Base-by-base conservation (phyloP, 2,329 filamentous ascomycete genomes). In the Arthrobotrys musiformis region DNA sequence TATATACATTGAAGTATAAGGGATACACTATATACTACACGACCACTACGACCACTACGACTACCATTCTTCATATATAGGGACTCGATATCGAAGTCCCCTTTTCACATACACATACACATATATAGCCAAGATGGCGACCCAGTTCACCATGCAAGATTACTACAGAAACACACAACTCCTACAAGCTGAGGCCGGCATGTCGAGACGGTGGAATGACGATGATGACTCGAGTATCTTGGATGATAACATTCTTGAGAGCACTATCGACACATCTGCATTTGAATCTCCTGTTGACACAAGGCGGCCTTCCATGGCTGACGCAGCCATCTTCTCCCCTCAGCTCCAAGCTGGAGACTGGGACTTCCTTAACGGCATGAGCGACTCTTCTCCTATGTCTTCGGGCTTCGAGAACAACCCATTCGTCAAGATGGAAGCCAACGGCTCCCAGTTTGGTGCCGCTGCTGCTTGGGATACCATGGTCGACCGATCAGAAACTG, bases 301-400 rank as follows among this genome's bases (percentile, higher is more conserved):
- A 67, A 70, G 76, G 70, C 74, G 74, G 62, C 67, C 67, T 13
- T 78, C 74, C 17, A 72, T 78, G 67, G 74, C 68, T 58, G 74
- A 78, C 28, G 61, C 74, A 26, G 74, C 67, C 48, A 78, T 78
- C 54, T 78, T 72, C 54, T 78, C 74, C 50, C 89, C 48, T 88
- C 89, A 44, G 88, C 89, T 82, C 88, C 86, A 70, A 89, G 88
- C 82, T 86, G 89, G 76, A 88, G 89, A 50, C 80, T 68, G 86
- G 85, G 13, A 84, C 84, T 74, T 81, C 80, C 35, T 84, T 85
- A 42, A 85, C 85, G 44, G 85, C 86, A 74, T 81, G 84, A 64
- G 81, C 83, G 81, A 89, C 87, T 83, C 85, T 83, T 84, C 86
- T 82, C 81, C 84, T 79, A 81, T 85, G 67, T 84, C 87, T 42